A percentile compares a stretch with the other conserved stretches of the same genome.
phyloP scores from a whole-genome alignment of 345 rosid genomes.

The Cochlearia excelsa region DNA sequence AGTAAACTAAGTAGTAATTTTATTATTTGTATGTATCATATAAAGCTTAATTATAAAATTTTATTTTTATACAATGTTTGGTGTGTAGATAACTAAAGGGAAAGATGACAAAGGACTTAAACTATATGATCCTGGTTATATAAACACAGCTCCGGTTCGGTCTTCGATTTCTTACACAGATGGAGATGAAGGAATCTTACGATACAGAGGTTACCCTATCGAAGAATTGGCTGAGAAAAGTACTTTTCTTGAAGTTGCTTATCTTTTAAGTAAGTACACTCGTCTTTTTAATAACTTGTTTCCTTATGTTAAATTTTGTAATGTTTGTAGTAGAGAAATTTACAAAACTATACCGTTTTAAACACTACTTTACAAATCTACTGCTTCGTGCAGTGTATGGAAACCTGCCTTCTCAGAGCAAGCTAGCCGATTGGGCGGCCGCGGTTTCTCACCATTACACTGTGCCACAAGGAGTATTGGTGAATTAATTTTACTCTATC shows the following conservation, averaged over 20 bases:
- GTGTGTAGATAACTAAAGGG: constrained; percentile 62
- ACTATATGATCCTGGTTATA: constrained; percentile 85
- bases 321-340: no score
- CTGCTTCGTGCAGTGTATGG: constrained; percentile 62
- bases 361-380: no score
- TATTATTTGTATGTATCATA: no score
- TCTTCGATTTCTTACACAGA: constrained; percentile 88
- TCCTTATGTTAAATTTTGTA: no score
- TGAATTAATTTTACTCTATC: constrained; percentile 16
- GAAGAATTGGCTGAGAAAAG: constrained; percentile 37
- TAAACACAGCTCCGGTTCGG: constrained; percentile 88
- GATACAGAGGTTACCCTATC: constrained; percentile 31
- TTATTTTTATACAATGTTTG: constrained; percentile 3
- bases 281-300: no score
- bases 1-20: background rate
- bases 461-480: constrained; percentile 89
- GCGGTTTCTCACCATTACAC: constrained; percentile 81
- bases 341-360: no score
- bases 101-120: constrained; percentile 78
- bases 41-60: no score
- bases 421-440: constrained; percentile 84
- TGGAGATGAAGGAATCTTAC: constrained; percentile 72
- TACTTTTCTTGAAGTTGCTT: constrained; percentile 30
- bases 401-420: constrained; percentile 60
- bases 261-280: constrained; percentile 32